Evolutionary conservation across 768 basidiomycete genomes (phyloP).

Genomic region (Lactarius psammicola): DNA sequence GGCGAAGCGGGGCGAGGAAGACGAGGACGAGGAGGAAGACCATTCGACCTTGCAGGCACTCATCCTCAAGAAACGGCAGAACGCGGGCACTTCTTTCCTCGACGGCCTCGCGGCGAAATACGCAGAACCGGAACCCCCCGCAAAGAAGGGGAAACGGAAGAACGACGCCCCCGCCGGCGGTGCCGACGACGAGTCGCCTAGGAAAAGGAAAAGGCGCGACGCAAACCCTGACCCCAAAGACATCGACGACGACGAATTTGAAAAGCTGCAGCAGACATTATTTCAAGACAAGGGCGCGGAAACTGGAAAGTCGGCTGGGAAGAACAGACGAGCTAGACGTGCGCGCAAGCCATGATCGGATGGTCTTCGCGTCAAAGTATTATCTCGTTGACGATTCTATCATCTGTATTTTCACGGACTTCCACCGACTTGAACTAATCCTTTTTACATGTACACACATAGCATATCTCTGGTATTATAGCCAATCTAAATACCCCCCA

Average conservation of each 20-base stretch:
- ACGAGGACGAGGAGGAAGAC: slow-evolving; percentile 53
- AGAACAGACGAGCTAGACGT: slow-evolving; percentile 22
- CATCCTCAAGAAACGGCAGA: slow-evolving; percentile 73
- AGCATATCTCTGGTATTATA: slow-evolving; percentile 14
- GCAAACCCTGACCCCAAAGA: slow-evolving; percentile 48
- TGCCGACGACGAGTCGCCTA: slow-evolving; percentile 40
- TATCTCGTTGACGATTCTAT: neutral
- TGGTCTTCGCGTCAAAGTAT: neutral
- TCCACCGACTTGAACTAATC: neutral
- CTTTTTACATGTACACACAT: slow-evolving; percentile 15
- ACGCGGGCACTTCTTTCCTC: slow-evolving; percentile 69
- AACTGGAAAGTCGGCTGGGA: slow-evolving; percentile 15
- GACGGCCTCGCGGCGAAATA: slow-evolving; percentile 77
- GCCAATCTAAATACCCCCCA: slow-evolving; percentile 2
- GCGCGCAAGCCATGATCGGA: slow-evolving; percentile 14
- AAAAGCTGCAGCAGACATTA: slow-evolving; percentile 55
- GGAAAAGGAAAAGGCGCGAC: slow-evolving; percentile 46
- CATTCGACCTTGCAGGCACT: slow-evolving; percentile 73
- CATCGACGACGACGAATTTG: slow-evolving; percentile 65
- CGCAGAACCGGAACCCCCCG: slow-evolving; percentile 45
- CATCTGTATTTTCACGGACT: slow-evolving; percentile 3
- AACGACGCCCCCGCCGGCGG: slow-evolving; percentile 43
- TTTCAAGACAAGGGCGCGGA: slow-evolving; percentile 45
- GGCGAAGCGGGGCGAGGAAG: slow-evolving; percentile 36
- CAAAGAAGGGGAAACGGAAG: slow-evolving; percentile 47